Base-by-base conservation (phyloP, 495 filamentous ascomycete genomes). In the Saxophila tyrrhenica region DNA sequence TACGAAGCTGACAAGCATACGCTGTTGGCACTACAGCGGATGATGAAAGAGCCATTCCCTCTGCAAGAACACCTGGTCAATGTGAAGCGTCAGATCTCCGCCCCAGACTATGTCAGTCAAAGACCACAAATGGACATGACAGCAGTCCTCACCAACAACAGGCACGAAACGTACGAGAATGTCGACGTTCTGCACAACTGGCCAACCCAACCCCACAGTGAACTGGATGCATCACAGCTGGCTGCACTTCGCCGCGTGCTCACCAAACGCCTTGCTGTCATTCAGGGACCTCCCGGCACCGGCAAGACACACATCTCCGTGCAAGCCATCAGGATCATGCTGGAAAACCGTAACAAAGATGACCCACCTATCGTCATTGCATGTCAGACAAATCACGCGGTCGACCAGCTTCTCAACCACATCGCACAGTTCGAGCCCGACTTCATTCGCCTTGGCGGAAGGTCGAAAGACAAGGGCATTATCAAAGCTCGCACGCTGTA, bases 281-380 rank as follows among this genome's bases (percentile, higher is more conserved):
- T 95, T 0, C 91, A 96, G 69, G 91, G 91, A 0, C 91, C 91
- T 8, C 91, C 91, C 2, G 91, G 91, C 0, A 95, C 90, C 1
- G 91, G 91, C 13, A 94, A 94, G 61, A 94, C 89, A 0, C 81
- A 81, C 57, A 80, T 87, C 0, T 90, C 87, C 0, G 76, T 90
- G 0, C 65, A 79, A 39, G 86, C 86, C 1, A 64, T 96, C 25
- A 80, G 78, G 43, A 71, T 84, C 2, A 65, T 94, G 48, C 68
- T 95, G 0, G 64, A 72, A 0, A 87, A 85, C 51, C 76, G 80
- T 71, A 54, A 56, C n/a, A 52, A 63, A 1, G 70, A 70, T 9
- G 77, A 86, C 65, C 81, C 85, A 20, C 86, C 86, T 15, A 82
- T 95, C 32, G 73, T 94, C 21, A 71, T 94, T 5, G 75, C 88